Evolutionary conservation across 2,329 filamentous ascomycete species (phyloP).

Genomic region (Aspergillus aculeatinus): DNA sequence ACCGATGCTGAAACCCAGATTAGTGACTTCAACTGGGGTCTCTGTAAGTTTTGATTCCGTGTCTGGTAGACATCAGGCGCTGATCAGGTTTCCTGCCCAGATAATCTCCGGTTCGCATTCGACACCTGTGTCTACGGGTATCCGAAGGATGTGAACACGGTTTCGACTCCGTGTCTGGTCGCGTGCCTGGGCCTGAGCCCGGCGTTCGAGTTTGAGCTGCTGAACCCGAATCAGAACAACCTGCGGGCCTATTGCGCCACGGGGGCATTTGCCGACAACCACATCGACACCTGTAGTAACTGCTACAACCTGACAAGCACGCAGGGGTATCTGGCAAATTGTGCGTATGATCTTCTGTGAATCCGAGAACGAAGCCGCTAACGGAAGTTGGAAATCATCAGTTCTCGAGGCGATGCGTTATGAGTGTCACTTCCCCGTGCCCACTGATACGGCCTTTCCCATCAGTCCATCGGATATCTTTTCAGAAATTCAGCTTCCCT

Average conservation of each 20-base stretch:
- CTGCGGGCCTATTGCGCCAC: constrained; percentile 40
- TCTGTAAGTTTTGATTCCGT: constrained; percentile 39
- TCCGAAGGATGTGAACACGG: constrained; percentile 35
- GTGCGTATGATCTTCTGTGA: constrained; percentile 29
- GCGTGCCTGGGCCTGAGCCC: constrained; percentile 37
- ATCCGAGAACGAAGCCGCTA: background rate
- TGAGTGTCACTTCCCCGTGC: constrained; percentile 44
- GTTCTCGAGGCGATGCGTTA: constrained; percentile 49
- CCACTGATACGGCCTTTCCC: constrained; percentile 37
- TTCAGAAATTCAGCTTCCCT: constrained; percentile 39
- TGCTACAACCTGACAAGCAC: constrained; percentile 46
- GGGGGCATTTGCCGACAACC: constrained; percentile 40
- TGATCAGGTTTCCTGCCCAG: constrained; percentile 24
- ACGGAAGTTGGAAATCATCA: constrained; percentile 17
- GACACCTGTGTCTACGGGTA: constrained; percentile 46
- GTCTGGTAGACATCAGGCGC: background rate
- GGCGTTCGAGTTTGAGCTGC: constrained; percentile 34
- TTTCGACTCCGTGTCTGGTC: constrained; percentile 47
- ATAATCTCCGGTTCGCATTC: constrained; percentile 48
- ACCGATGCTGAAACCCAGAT: constrained; percentile 34
- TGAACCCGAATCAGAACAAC: constrained; percentile 28
- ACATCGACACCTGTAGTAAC: constrained; percentile 42
- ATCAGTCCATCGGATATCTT: constrained; percentile 45
- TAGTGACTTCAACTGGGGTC: constrained; percentile 47
- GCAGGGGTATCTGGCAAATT: constrained; percentile 46